These are phyloP conservation scores for Nasturtium officinale DNA, from an alignment of 345 rosid species.

Conservation along the genomic window DNA sequence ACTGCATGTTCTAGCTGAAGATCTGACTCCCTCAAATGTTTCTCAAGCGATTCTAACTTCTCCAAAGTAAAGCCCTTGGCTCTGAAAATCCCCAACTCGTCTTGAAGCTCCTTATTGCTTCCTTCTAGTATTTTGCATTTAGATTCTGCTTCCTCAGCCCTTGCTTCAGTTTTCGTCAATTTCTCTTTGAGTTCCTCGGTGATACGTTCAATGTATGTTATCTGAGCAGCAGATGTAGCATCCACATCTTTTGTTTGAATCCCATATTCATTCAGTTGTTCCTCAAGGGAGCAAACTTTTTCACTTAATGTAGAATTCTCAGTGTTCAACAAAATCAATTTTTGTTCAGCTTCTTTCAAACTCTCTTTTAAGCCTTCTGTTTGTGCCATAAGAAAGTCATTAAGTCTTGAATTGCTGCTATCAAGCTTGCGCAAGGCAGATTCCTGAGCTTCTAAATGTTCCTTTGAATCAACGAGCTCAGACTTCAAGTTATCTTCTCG, in stretches of 20 bases:
- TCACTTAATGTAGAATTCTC: constrained; percentile 62
- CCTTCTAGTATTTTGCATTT: constrained; percentile 51
- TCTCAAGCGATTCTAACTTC: constrained; percentile 67
- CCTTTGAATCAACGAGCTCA: constrained; percentile 50
- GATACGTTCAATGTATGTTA: constrained; percentile 44
- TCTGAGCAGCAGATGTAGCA: constrained; percentile 42
- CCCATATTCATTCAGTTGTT: constrained; percentile 50
- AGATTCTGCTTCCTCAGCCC: constrained; percentile 59
- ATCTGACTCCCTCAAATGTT: constrained; percentile 66
- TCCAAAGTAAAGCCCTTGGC: constrained; percentile 48
- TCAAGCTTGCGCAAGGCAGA: constrained; percentile 55
- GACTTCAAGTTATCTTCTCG: constrained; percentile 59
- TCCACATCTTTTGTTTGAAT: constrained; percentile 51
- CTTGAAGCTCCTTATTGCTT: constrained; percentile 52
- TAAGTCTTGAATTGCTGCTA: constrained; percentile 50
- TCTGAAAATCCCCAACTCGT: constrained; percentile 58
- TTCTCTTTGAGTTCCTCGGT: constrained; percentile 53
- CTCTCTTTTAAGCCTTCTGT: constrained; percentile 56
- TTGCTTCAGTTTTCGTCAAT: constrained; percentile 52
- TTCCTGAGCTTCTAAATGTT: constrained; percentile 61
- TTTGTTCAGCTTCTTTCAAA: constrained; percentile 63
- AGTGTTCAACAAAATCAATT: constrained; percentile 50
- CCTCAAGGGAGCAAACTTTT: constrained; percentile 57
- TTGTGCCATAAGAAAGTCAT: constrained; percentile 54
- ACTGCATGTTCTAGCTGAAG: constrained; percentile 68